Evolutionary conservation across 2,329 filamentous ascomycete genomes (phyloP).

Genomic region (Paracoccidioides lutzii): DNA sequence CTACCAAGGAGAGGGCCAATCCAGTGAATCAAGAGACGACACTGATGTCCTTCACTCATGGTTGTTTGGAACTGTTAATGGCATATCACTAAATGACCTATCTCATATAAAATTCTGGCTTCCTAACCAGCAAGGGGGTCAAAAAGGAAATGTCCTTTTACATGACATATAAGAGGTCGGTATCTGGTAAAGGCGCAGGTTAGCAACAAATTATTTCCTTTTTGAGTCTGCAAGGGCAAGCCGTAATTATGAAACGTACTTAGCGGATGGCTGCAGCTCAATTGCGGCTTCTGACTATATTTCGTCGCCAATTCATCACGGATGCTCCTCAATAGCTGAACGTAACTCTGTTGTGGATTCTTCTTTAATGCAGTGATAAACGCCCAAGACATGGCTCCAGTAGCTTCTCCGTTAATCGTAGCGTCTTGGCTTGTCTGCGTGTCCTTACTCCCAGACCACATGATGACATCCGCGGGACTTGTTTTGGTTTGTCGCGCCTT

Average conservation of each 20-base stretch:
- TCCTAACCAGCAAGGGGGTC: neutral
- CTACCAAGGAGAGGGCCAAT: no score
- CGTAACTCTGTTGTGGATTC: slow-evolving; percentile 91
- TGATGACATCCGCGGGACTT: slow-evolving; percentile 85
- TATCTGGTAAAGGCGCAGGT: slow-evolving; percentile 35
- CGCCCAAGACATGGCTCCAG: slow-evolving; percentile 95
- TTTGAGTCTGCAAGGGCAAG: slow-evolving; percentile 12
- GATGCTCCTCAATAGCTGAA: slow-evolving; percentile 89
- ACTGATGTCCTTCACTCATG: neutral
- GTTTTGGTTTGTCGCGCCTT: slow-evolving; percentile 80
- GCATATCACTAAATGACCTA: neutral
- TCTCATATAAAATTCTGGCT: neutral
- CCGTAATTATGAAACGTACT: slow-evolving; percentile 46
- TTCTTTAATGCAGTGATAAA: slow-evolving; percentile 86
- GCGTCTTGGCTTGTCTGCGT: slow-evolving; percentile 91
- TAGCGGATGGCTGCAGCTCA: slow-evolving; percentile 90
- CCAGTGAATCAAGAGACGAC: no score
- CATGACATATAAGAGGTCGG: slow-evolving; percentile 56
- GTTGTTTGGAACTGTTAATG: neutral
- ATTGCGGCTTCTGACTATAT: slow-evolving; percentile 88
- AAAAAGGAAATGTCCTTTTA: slow-evolving; percentile 21
- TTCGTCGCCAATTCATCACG: slow-evolving; percentile 76
- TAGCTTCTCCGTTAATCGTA: slow-evolving; percentile 74
- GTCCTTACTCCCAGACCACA: slow-evolving; percentile 97
- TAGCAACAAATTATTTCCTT: slow-evolving; percentile 15